These are phyloP conservation scores for Euphorbia pulcherrima DNA, from an alignment of 345 rosid genomes.

Conservation along the genomic window DNA sequence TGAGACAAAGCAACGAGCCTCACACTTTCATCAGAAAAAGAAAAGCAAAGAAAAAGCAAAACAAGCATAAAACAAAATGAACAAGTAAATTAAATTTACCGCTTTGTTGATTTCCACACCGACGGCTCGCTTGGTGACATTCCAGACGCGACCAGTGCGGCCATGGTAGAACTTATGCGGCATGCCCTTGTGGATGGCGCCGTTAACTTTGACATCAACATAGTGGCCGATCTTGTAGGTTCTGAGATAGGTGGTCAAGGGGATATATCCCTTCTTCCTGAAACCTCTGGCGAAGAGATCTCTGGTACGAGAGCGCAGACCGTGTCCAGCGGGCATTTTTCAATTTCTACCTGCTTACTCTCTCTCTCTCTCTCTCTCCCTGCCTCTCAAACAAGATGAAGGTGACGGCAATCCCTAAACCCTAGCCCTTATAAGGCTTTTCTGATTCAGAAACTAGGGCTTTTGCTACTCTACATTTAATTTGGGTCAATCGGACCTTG, in stretches of 20 bases:
- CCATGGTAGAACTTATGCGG: conserved; percentile 85
- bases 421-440: background rate
- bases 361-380: background rate
- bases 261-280: conserved; percentile 79
- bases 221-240: conserved; percentile 62
- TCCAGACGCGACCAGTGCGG: conserved; percentile 77
- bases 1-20: background rate
- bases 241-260: conserved; percentile 58
- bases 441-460: background rate
- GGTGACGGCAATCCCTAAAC: no score
- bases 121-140: conserved; percentile 72
- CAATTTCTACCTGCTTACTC: background rate
- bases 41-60: no score
- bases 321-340: conserved; percentile 76
- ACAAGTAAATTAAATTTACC: conserved; percentile 24
- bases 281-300: conserved; percentile 62
- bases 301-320: conserved; percentile 55
- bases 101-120: conserved; percentile 78
- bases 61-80: background rate
- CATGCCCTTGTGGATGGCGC: conserved; percentile 80
- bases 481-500: background rate
- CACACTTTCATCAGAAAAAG: background rate
- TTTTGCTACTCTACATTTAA: no score
- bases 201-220: conserved; percentile 71
- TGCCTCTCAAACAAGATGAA: background rate